A percentile compares a stretch with the other conserved stretches of the same genome.
Evolutionary conservation across 495 filamentous ascomycete species (phyloP).

Genomic region (Penicillium ucsense): DNA sequence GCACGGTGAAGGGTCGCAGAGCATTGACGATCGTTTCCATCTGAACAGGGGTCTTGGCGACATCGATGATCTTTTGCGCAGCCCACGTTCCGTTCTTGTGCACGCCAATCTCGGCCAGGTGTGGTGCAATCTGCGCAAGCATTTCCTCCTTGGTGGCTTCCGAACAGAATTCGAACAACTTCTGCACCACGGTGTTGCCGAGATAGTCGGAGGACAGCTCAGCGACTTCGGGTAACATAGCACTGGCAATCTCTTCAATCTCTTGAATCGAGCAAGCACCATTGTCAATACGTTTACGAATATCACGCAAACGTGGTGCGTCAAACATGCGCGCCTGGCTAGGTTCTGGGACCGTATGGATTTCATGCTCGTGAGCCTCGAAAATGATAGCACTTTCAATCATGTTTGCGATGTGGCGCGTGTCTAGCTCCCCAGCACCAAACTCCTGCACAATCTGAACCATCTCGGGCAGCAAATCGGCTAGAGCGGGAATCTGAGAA

Average conservation of each 20-base stretch:
- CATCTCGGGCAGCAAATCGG: conserved; percentile 73
- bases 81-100: conserved; percentile 99
- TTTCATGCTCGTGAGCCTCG: conserved; percentile 65
- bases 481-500: conserved; percentile 60
- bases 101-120: conserved; percentile 90
- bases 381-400: conserved; percentile 70
- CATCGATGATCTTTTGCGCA: conserved; percentile 98
- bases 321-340: conserved; percentile 87
- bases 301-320: conserved; percentile 89
- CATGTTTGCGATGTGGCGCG: conserved; percentile 56
- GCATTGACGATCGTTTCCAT: conserved; percentile 76
- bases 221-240: conserved; percentile 93
- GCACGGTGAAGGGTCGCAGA: conserved; percentile 74
- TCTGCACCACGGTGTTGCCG: conserved; percentile 98
- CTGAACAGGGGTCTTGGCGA: conserved; percentile 74
- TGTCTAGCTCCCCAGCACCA: conserved; percentile 76
- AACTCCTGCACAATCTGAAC: conserved; percentile 79
- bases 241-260: conserved; percentile 82
- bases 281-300: conserved; percentile 95
- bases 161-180: conserved; percentile 92
- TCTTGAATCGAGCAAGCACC: conserved; percentile 74
- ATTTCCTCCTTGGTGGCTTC: conserved; percentile 85
- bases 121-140: conserved; percentile 78
- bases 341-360: conserved; percentile 81
- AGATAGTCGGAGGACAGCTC: conserved; percentile 92